phyloP scores from a whole-genome alignment of 2,329 filamentous ascomycete genomes.

The Mycosphaerella sp. region DNA sequence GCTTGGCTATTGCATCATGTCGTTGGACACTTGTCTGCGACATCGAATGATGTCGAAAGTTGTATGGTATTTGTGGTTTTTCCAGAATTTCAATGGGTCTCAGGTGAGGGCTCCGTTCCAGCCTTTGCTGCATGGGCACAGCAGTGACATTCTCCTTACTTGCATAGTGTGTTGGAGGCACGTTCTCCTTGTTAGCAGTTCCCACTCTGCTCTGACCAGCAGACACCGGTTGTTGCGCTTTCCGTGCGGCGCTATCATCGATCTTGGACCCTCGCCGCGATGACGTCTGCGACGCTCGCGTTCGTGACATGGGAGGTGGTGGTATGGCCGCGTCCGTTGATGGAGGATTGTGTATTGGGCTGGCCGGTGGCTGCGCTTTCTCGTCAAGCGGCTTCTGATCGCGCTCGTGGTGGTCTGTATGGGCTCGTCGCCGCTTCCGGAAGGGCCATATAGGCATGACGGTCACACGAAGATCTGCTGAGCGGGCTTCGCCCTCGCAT shows the following conservation, averaged over 20 bases:
- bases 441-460: conserved; percentile 81
- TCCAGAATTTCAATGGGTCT: conserved; percentile 37
- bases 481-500: conserved; percentile 1
- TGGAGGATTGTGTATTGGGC: conserved; percentile 1
- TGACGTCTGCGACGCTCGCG: background rate
- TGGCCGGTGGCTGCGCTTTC: conserved; percentile 38
- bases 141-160: conserved; percentile 46
- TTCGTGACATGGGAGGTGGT: background rate
- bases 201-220: conserved; percentile 11
- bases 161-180: conserved; percentile 15
- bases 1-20: conserved; percentile 16
- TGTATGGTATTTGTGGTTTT: conserved; percentile 40
- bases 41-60: conserved; percentile 33
- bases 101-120: conserved; percentile 45
- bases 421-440: conserved; percentile 54
- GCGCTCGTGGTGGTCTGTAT: conserved; percentile 8
- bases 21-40: conserved; percentile 30
- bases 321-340: conserved; percentile 24
- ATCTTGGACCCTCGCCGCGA: background rate
- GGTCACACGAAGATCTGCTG: conserved; percentile 10
- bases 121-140: conserved; percentile 37
- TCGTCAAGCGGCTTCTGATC: conserved; percentile 44
- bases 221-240: conserved; percentile 3
- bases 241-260: conserved; percentile 10
- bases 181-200: conserved; percentile 23